Conservation (phyloP, 2,329 filamentous ascomycete genomes). For the Nemania sp. region DNA sequence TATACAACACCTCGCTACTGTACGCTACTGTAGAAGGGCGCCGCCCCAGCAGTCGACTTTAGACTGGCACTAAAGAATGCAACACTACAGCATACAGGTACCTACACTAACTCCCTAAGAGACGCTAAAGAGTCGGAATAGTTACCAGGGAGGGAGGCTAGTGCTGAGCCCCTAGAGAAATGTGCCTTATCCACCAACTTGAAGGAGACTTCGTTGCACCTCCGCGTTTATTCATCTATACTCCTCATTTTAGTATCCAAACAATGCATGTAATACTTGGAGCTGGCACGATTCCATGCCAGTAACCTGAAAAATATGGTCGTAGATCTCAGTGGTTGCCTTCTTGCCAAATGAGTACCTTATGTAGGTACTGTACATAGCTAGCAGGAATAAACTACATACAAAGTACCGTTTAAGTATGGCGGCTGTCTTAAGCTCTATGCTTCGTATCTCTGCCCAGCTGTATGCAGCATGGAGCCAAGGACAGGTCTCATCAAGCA, state of each 20-base stretch:
- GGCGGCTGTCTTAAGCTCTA: too few species aligned
- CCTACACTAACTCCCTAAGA: neutral
- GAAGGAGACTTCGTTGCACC: neutral
- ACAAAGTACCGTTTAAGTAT: too few species aligned
- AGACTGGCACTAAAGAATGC: neutral
- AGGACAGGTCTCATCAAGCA: too few species aligned
- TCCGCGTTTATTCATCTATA: slow-evolving; percentile 20
- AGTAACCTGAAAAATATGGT: too few species aligned
- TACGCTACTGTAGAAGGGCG: neutral
- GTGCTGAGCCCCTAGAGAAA: neutral
- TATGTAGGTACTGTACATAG: neutral
- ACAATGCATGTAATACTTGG: neutral
- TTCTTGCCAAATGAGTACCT: neutral
- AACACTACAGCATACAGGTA: neutral
- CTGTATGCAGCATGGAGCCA: slow-evolving; percentile 2
- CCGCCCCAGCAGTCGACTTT: neutral
- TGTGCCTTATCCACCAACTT: neutral
- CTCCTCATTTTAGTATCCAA: slow-evolving; percentile 17
- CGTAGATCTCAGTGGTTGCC: too few species aligned
- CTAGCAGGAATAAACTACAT: neutral
- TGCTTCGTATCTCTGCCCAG: too few species aligned
- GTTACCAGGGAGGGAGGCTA: too few species aligned
- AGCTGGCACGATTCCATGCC: neutral
- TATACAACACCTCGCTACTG: neutral
- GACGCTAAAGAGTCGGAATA: too few species aligned